Conservation (phyloP, 257 asterid genomes). For the Perilla frutescens region DNA sequence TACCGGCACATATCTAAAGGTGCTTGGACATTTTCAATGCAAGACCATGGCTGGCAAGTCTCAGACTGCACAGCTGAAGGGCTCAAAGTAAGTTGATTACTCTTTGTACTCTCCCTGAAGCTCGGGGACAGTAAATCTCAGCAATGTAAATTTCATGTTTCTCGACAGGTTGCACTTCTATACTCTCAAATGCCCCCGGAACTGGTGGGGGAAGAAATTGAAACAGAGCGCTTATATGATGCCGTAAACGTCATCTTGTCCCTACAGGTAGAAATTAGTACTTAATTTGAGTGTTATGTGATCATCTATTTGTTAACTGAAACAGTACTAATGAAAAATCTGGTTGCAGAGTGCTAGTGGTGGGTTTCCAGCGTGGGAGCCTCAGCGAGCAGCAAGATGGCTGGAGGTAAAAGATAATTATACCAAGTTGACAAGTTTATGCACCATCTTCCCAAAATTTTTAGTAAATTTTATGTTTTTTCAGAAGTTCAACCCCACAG, state of each 20-base stretch:
- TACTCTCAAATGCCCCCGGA: constrained; percentile 46
- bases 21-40: constrained; percentile 59
- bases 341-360: constrained; percentile 49
- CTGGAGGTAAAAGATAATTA: constrained; percentile 48
- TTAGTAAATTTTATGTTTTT: background rate
- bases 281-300: too few species aligned
- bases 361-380: constrained; percentile 71
- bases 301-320: too few species aligned
- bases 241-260: constrained; percentile 60
- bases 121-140: background rate
- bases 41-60: constrained; percentile 71
- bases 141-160: background rate
- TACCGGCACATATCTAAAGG: constrained; percentile 64
- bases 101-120: background rate
- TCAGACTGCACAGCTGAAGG: constrained; percentile 69
- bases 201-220: constrained; percentile 45
- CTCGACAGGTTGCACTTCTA: constrained; percentile 45
- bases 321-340: too few species aligned
- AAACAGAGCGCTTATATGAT: constrained; percentile 43
- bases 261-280: constrained; percentile 46
- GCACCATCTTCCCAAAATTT: too few species aligned
- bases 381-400: constrained; percentile 53
- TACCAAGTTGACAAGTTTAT: too few species aligned
- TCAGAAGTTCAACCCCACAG: constrained; percentile 62
- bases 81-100: constrained; percentile 41